Conservation (phyloP, 305 asterid species). For the Vinca major region DNA sequence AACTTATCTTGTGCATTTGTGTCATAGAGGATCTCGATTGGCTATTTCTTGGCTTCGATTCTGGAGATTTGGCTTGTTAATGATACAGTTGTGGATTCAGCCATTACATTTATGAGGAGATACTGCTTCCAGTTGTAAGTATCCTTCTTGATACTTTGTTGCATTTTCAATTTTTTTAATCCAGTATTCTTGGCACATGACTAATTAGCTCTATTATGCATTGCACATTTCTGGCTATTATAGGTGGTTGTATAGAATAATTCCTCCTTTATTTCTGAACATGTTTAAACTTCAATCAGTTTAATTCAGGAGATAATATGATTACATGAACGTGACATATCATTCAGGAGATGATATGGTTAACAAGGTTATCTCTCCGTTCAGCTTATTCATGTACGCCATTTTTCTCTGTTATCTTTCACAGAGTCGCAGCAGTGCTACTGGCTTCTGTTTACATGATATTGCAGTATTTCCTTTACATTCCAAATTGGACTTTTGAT, state of each 20-base stretch:
- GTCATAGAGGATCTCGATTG: conserved; percentile 70
- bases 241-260: not conserved
- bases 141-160: not conserved
- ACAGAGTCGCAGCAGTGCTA: conserved; percentile 48
- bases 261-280: not conserved
- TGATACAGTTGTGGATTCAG: conserved; percentile 41
- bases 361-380: not conserved
- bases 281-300: not conserved
- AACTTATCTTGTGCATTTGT: conserved; percentile 9
- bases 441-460: conserved; percentile 47
- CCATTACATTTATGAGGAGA: conserved; percentile 47
- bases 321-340: not conserved
- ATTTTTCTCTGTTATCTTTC: conserved; percentile 14
- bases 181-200: not conserved
- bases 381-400: conserved; percentile 8
- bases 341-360: not conserved
- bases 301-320: not conserved
- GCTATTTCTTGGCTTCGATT: conserved; percentile 60
- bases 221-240: not conserved
- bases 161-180: not conserved
- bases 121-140: conserved; percentile 69
- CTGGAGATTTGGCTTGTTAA: conserved; percentile 73
- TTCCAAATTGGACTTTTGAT: conserved; percentile 68
- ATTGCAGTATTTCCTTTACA: conserved; percentile 60
- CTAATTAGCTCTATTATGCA: not conserved